Base-by-base conservation (phyloP, 1,284 basidiomycete species). In the Rhodotorula sp. region DNA sequence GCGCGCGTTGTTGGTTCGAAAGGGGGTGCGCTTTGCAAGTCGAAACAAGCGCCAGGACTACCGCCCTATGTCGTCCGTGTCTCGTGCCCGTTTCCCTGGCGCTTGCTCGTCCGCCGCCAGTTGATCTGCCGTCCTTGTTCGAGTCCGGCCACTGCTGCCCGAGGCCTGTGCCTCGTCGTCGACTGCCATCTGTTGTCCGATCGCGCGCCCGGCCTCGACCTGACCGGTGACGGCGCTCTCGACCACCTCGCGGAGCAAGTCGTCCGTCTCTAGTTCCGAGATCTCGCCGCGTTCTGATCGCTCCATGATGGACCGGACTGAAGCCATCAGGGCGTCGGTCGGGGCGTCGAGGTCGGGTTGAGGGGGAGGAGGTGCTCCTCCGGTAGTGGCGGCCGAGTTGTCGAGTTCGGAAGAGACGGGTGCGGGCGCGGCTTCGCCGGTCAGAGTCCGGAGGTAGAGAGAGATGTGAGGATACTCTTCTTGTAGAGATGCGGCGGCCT, bases 391-490 rank as follows among this genome's bases (percentile, higher is more conserved):
- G 37, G 44, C 12, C 42, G 57, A 10, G 22, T 45, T 20, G 29
- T 46, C 17, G 44, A 60, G 12, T 44, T 37, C 14, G 55, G 49
- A 20, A 2, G 56, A 33, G 37, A 61, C 10, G 59, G 66, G 26
- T 4, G 37, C 26, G 17, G 65, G 66, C 1, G 60, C 71, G 61
- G 81, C 70, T 64, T 81, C 78, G 72, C 80, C 80, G 44, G 80
- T 80, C 65, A 80, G 78, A 6, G 85, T 83, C 69, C 84, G 85
- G 53, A 95, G 84, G 81, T 88, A 93, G 15, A 82, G 81, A 1
- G 91, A 84, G 54, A 95, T 87, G 59, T 87, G 85, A n/a, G 89
- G 89, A 78, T 89, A 90, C 56, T 95, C 92, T 76, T 93, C 89
- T 54, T 83, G 81, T 4, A 94, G 84, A 77, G 87, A 84, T 56